A percentile compares a stretch with the other conserved stretches of the same genome.
These are phyloP conservation scores for Tetrahymena malaccensis DNA, from an alignment of 73 alveolate species.

Conservation along the genomic window DNA sequence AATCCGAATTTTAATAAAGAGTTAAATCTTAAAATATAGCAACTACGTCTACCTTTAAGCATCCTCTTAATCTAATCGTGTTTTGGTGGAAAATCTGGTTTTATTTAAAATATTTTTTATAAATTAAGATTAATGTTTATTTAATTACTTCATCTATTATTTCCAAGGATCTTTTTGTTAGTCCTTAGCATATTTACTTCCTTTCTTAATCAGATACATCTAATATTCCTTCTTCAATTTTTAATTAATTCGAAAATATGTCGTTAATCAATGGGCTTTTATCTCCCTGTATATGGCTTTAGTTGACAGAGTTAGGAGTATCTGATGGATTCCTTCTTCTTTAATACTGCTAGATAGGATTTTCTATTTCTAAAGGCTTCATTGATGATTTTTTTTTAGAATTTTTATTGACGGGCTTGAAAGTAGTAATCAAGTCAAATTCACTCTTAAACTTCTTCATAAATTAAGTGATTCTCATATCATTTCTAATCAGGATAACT, in stretches of 20 bases:
- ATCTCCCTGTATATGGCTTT: neutral
- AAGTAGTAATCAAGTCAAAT: neutral
- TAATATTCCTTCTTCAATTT: neutral
- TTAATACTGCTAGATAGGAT: neutral
- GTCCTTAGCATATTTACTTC: neutral
- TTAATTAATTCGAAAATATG: neutral
- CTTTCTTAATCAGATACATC: neutral
- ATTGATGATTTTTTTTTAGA: neutral
- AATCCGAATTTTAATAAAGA: neutral
- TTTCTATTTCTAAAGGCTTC: neutral
- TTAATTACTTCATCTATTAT: neutral
- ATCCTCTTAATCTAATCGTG: neutral
- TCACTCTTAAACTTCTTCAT: neutral
- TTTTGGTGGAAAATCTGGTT: neutral
- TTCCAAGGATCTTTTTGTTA: neutral
- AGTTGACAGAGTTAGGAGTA: no score
- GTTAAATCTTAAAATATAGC: neutral
- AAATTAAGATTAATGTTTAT: neutral
- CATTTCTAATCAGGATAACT: neutral
- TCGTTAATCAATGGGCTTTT: neutral
- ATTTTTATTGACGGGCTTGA: neutral
- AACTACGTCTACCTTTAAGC: neutral
- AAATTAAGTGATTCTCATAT: neutral
- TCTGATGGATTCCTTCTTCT: neutral
- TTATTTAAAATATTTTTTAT: no score